A percentile compares a stretch with the other conserved stretches of the same genome.
phyloP scores from a whole-genome alignment of 2,329 filamentous ascomycete genomes.

The Fusarium sp. region DNA sequence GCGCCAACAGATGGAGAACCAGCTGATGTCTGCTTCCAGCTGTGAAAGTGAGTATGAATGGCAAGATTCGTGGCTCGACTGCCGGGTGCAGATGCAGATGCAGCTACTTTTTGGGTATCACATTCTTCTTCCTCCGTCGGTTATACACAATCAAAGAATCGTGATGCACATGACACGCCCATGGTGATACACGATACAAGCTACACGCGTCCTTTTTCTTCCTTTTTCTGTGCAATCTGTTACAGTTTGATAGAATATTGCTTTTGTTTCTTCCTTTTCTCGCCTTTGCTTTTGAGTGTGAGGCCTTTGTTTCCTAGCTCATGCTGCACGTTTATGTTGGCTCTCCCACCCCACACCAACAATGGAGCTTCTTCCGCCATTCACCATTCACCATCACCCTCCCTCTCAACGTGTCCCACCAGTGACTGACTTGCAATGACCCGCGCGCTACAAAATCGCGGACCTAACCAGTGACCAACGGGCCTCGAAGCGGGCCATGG shows the following conservation, averaged over 20 bases:
- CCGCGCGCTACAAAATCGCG: constrained; percentile 44
- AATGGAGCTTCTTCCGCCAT: constrained; percentile 31
- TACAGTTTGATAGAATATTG: constrained; percentile 16
- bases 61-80: constrained; percentile 30
- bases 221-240: constrained; percentile 22
- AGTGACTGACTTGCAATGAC: constrained; percentile 32
- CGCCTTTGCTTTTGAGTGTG: constrained; percentile 27
- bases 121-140: not conserved
- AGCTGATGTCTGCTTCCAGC: constrained; percentile 28
- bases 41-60: constrained; percentile 29
- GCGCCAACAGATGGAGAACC: constrained; percentile 34
- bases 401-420: constrained; percentile 35
- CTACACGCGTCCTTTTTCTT: constrained; percentile 22
- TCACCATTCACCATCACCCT: constrained; percentile 37
- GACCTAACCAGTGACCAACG: not conserved
- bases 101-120: constrained; percentile 1
- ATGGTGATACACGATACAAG: constrained; percentile 11
- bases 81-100: not conserved
- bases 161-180: constrained; percentile 4
- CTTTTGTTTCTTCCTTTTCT: constrained; percentile 25
- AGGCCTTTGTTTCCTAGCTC: constrained; percentile 41
- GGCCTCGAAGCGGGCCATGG: not conserved
- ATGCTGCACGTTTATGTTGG: constrained; percentile 22
- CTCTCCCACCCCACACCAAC: constrained; percentile 19
- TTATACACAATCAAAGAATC: constrained; percentile 1